Evolutionary conservation across 2,329 filamentous ascomycete species (phyloP), one percentile per base, ranked within the genome.

Genomic region (Basipetospora chlamydospora): DNA sequence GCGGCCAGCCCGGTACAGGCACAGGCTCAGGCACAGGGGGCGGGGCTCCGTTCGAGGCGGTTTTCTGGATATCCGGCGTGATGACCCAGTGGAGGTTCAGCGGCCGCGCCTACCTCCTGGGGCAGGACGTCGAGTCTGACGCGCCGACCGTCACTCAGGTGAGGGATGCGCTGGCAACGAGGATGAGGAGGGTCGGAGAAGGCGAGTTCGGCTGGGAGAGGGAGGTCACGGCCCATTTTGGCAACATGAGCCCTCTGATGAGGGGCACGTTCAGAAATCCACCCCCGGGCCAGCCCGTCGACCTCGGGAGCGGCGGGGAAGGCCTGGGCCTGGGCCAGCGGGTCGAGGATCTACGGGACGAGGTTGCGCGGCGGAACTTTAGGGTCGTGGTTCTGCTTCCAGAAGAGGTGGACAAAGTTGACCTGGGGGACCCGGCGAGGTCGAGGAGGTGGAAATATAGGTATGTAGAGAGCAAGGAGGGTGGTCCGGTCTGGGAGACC

Each of bases 191-290:
- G 7, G 46, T 49, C 5, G 59, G 58, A 10, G 57, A 61, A 29
- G 54, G 52, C 12, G 57, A 63, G 1, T 94, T 86, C 84, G 80
- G 71, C 46, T 95, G 85, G 79, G 60, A 61, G 32, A 78, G 65
- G 43, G 86, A 94, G 58, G 56, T 95, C 26, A 86, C 82, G 35
- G 82, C 73, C 33, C 83, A 90, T 54, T 96, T 95, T 69, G 88
- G 85, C 15, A 95, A 95, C 55, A 59, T 90, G 47, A 79, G 73
- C 45, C 88, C 88, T 6, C 61, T 65, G 1, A 85, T 94, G 76
- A 70, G 87, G 53, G 80, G 80, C 8, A 69, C 72, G 7, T 87
- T 86, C 54, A 77, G 74, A 56, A 75, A 80, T 52, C 70, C 90
- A 51, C 63, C 70, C 5, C 79, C 81, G 0, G 82, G 82, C 0